Conservation (phyloP, 805 yeast species). For the Yamadazyma kitorensis region DNA sequence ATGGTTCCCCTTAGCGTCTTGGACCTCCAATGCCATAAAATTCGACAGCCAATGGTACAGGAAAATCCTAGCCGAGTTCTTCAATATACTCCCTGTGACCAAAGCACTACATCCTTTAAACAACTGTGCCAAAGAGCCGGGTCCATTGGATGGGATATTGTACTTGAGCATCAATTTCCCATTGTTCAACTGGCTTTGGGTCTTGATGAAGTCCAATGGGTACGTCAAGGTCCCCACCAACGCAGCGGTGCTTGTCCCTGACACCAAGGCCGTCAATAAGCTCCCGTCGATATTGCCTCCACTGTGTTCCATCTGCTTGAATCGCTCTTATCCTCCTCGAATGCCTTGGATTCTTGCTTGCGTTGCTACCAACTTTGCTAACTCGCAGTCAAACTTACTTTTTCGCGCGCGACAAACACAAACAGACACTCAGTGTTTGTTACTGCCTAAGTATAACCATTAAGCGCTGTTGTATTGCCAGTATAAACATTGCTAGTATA, state of each 20-base stretch:
- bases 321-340: too few relatives aligned
- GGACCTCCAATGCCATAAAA: conserved; percentile 52
- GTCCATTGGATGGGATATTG: conserved; percentile 31
- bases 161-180: conserved; percentile 30
- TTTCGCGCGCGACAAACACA: too few relatives aligned
- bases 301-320: too few relatives aligned
- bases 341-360: too few relatives aligned
- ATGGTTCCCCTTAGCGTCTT: conserved; percentile 29
- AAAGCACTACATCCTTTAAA: conserved; percentile 70
- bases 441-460: too few relatives aligned
- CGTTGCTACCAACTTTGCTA: too few relatives aligned
- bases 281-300: conserved; percentile 26
- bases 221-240: conserved; percentile 62
- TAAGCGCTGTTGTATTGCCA: too few relatives aligned
- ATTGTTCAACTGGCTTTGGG: conserved; percentile 56
- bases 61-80: conserved; percentile 70
- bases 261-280: conserved; percentile 54
- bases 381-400: too few relatives aligned
- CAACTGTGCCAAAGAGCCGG: conserved; percentile 31
- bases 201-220: conserved; percentile 70
- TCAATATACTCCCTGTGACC: conserved; percentile 69
- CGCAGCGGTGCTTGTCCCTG: conserved; percentile 63
- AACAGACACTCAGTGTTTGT: too few relatives aligned
- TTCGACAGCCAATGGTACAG: conserved; percentile 73
- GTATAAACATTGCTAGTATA: too few relatives aligned